Conservation (phyloP, 2,329 filamentous ascomycete species). For the Penicillium fuscoglaucum region DNA sequence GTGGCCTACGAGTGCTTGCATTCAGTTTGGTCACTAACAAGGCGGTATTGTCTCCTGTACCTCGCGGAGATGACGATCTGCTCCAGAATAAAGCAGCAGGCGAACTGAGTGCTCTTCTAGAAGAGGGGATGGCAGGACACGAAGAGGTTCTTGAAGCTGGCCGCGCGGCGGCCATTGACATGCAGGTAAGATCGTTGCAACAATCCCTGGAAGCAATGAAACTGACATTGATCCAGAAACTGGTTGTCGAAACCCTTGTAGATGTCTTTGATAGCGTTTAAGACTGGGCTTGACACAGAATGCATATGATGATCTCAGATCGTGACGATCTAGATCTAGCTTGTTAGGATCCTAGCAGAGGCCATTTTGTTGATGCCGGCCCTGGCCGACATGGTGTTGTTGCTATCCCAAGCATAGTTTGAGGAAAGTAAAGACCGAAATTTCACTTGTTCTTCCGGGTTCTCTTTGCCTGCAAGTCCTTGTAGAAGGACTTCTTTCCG, state of each 20-base stretch:
- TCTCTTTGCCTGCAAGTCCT: slow-evolving; percentile 67
- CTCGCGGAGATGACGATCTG: slow-evolving; percentile 57
- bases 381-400: background rate
- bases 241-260: slow-evolving; percentile 38
- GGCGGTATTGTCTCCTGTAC: slow-evolving; percentile 59
- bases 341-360: background rate
- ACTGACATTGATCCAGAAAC: slow-evolving; percentile 34
- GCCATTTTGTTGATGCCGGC: too few relatives aligned
- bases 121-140: slow-evolving; percentile 63
- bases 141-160: slow-evolving; percentile 66
- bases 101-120: slow-evolving; percentile 57
- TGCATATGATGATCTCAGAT: background rate
- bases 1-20: slow-evolving; percentile 62
- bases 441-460: slow-evolving; percentile 30
- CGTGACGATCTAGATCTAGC: background rate
- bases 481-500: slow-evolving; percentile 88
- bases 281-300: background rate
- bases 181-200: slow-evolving; percentile 53
- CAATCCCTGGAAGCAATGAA: background rate
- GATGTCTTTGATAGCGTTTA: slow-evolving; percentile 29
- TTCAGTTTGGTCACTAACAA: slow-evolving; percentile 68
- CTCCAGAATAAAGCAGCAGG: slow-evolving; percentile 52
- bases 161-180: slow-evolving; percentile 59
- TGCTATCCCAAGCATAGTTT: background rate
- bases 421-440: background rate